phyloP scores from a whole-genome alignment of 306 rosid genomes.

The Canavalia ensiformis region DNA sequence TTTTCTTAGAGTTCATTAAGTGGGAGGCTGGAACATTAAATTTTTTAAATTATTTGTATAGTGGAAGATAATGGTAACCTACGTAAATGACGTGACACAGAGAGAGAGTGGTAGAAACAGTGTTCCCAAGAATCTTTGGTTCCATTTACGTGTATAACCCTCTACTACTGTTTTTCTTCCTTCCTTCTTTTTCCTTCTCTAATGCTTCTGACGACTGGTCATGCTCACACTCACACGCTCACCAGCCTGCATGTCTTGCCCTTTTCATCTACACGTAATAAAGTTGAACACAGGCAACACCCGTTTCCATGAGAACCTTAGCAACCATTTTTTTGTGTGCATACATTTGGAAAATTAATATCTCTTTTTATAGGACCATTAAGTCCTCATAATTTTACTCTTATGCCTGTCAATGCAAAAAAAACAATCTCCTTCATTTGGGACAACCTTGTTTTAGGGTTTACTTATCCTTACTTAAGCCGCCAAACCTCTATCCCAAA shows the following conservation, averaged over 20 bases:
- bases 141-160: not conserved
- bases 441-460: conserved; percentile 20
- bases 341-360: conserved; percentile 3
- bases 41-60: not conserved
- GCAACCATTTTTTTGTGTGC: conserved; percentile 1
- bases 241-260: conserved; percentile 86
- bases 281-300: conserved; percentile 48
- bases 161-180: not conserved
- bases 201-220: conserved; percentile 67
- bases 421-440: conserved; percentile 18
- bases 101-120: not conserved
- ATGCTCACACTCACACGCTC: conserved; percentile 58
- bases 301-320: conserved; percentile 43
- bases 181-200: not conserved
- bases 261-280: conserved; percentile 71
- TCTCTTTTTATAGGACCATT: conserved; percentile 9
- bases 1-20: too few species aligned
- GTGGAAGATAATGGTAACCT: conserved; percentile 20
- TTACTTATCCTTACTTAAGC: conserved; percentile 8
- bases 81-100: conserved; percentile 17
- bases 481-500: conserved; percentile 17
- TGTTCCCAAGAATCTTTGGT: conserved; percentile 10
- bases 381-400: not conserved
- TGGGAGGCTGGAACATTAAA: too few species aligned
- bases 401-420: not conserved